Evolutionary conservation across 139 green algal species (phyloP), one percentile per base, ranked within the genome.

Genomic region (Haematococcus lacustris): DNA sequence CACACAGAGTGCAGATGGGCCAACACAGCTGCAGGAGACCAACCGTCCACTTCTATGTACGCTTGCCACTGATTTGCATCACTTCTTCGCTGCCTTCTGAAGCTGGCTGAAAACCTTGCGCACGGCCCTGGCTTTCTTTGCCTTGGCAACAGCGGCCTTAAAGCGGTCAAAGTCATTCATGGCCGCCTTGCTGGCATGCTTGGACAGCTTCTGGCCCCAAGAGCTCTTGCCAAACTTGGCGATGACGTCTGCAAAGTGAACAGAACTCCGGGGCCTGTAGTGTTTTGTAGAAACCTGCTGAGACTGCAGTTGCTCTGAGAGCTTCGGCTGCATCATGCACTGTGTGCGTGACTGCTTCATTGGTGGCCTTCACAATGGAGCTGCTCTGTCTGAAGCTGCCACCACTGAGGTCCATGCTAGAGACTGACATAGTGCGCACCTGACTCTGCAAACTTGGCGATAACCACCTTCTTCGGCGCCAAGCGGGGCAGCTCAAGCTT

Each of bases 81-180:
- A 53, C 53, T 64, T 64, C 53, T 64, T 64, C 23, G 72, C 74
- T 17, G 57, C 53, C 82, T 94, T 94, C 83, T 93, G 88, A 23
- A 94, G 79, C 79, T 85, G 70, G 73, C 91, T 91, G 62, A 90
- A 75, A 33, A 84, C 84, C 74, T 83, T 85, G 71, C 77, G 78
- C 25, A 85, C 74, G 35, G 71, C 64, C 73, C 82, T 78, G 71
- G 67, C 60, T 75, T 82, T 82, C 78, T 88, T 82, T 78, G 78
- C 78, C 89, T 94, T 64, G 9, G 53, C 26, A 32, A 64, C 79
- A 32, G 80, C 66, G 0, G 82, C 79, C 85, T 96, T 93, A 91
- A 93, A 98, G 38, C 96, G 82, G 74, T 98, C 93, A 75, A 99
- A 96, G 87, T 99, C 96, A 23, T 83, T 93, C 69, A 83, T 84